Conservation (phyloP, 2,329 filamentous ascomycete species). For the Diaporthe velutina region DNA sequence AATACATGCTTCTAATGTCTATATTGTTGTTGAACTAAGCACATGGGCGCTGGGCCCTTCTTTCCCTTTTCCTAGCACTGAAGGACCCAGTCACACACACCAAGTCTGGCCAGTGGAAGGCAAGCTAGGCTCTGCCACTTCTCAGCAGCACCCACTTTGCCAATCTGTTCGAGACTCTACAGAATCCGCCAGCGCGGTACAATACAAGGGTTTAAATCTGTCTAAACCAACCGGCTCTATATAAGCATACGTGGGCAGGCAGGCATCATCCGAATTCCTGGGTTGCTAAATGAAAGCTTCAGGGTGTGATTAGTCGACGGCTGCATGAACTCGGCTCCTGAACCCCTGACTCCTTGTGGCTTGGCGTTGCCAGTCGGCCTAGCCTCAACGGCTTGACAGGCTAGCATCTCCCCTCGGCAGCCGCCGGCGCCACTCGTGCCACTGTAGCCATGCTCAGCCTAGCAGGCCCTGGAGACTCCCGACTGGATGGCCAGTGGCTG, state of each 20-base stretch:
- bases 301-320: slow-evolving; percentile 1
- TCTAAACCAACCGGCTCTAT: neutral
- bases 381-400: slow-evolving; percentile 12
- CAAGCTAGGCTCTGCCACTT: neutral
- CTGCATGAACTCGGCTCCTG: slow-evolving; percentile 14
- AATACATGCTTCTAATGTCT: neutral
- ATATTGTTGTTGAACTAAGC: neutral
- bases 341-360: slow-evolving; percentile 1
- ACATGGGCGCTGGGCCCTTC: neutral
- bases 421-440: neutral
- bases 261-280: neutral
- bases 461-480: neutral
- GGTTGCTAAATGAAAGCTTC: neutral
- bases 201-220: neutral
- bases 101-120: neutral
- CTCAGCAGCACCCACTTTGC: neutral
- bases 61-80: neutral
- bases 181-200: neutral
- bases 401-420: neutral
- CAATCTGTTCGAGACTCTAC: neutral
- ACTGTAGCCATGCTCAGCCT: neutral
- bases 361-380: slow-evolving; percentile 15
- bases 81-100: neutral
- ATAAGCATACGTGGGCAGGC: neutral
- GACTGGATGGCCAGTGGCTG: neutral